These are phyloP conservation scores for Wolfiporia cocos DNA, from an alignment of 1,284 basidiomycete genomes.

Conservation along the genomic window DNA sequence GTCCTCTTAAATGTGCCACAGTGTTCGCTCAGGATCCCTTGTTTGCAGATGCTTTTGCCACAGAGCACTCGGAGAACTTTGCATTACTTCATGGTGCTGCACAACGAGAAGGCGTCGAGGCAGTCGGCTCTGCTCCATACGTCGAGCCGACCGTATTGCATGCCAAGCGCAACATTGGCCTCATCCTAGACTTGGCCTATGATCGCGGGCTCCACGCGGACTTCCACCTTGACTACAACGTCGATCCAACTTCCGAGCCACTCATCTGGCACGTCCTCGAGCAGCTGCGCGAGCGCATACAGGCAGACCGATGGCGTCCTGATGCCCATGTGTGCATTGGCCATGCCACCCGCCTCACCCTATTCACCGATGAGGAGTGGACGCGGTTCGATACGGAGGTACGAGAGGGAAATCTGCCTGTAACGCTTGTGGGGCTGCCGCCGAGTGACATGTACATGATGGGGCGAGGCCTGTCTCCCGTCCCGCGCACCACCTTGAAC, in stretches of 20 bases:
- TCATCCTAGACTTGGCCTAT: constrained; percentile 42
- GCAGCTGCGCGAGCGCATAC: constrained; percentile 25
- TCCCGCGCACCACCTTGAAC: constrained; percentile 46
- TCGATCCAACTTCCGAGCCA: constrained; percentile 42
- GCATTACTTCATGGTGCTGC: constrained; percentile 36
- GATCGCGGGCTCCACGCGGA: constrained; percentile 39
- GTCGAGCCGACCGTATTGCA: constrained; percentile 44
- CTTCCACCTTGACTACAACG: constrained; percentile 64
- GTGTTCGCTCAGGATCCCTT: constrained; percentile 61
- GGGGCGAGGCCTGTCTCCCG: constrained; percentile 29
- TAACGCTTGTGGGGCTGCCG: constrained; percentile 50
- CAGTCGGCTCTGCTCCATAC: constrained; percentile 59
- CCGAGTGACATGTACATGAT: constrained; percentile 67
- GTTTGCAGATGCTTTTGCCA: constrained; percentile 31
- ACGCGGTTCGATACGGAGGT: constrained; percentile 27
- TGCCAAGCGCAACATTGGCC: constrained; percentile 46
- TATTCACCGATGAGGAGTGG: constrained; percentile 45
- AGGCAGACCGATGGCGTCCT: constrained; percentile 15
- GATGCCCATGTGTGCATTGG: constrained; percentile 43
- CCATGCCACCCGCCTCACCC: constrained; percentile 52
- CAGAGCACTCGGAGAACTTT: constrained; percentile 37
- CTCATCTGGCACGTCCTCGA: constrained; percentile 50
- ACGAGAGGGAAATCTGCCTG: constrained; percentile 30
- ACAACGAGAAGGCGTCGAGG: constrained; percentile 33
- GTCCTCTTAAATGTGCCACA: constrained; percentile 21